Conservation (phyloP, 2,329 filamentous ascomycete genomes). For the Westerdykella sp. region DNA sequence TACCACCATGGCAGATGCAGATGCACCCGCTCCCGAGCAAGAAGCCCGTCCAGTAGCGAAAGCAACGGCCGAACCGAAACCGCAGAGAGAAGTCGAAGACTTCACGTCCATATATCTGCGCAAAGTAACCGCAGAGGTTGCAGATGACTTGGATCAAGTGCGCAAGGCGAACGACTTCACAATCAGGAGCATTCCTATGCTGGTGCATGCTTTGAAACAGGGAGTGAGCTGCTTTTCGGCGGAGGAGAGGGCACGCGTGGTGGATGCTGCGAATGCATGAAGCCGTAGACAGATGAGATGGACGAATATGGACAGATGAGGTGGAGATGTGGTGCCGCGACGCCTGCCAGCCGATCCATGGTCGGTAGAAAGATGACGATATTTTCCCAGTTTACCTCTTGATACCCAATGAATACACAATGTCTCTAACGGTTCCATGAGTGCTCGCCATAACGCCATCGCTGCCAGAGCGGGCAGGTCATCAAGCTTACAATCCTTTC, state of each 20-base stretch:
- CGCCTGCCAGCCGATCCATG: not conserved
- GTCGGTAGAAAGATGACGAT: not conserved
- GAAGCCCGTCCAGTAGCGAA: constrained; percentile 1
- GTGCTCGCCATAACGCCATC: no score
- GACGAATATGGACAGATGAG: not conserved
- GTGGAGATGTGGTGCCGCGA: not conserved
- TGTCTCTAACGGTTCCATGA: no score
- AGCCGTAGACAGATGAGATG: not conserved
- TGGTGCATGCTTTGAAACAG: constrained; percentile 63
- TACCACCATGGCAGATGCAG: constrained; percentile 15
- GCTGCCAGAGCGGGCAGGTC: no score
- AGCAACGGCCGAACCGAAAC: not conserved
- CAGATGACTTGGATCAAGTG: constrained; percentile 67
- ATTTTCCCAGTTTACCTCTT: not conserved
- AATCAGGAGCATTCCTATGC: constrained; percentile 53
- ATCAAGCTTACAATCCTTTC: no score
- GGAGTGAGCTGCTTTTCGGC: constrained; percentile 56
- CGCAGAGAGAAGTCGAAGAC: constrained; percentile 14
- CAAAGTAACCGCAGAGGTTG: constrained; percentile 62
- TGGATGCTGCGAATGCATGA: constrained; percentile 13
- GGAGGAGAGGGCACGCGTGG: constrained; percentile 47
- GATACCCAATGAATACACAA: not conserved
- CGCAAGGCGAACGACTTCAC: constrained; percentile 66
- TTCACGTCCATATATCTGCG: constrained; percentile 66
- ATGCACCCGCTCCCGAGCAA: not conserved